Evolutionary conservation across 139 green algal species (phyloP), one percentile per base, ranked within the genome.

Genomic region (Asterochloris sp.): DNA sequence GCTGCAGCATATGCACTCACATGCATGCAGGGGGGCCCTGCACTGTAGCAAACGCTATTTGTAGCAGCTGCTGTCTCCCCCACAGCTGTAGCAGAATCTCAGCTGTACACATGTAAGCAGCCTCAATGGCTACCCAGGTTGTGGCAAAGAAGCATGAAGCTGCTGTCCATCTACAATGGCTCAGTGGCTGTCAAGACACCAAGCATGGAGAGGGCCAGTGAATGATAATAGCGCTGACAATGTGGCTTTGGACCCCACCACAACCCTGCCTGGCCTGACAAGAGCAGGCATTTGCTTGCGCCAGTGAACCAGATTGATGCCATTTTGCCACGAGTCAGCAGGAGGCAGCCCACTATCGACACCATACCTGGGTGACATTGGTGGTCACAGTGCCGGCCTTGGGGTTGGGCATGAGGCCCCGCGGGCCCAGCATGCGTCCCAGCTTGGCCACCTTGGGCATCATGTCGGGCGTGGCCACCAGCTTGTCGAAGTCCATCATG

Each of bases 401-500:
- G 85, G 97, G 97, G 91, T 99, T 99, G 83, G 97, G 97, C 97
- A 99, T 99, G 76, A 99, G 91, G 14, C 97, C 97, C 71, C 92
- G 90, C 62, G 97, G 97, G 47, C 97, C 97, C 76, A 99, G 92
- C 78, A 95, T 85, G 38, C 97, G 91, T 76, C 97, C 97, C 54
- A 99, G 94, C 92, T 98, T 98, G 63, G 97, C 97, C 21, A 98
- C 92, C 90, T 99, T 99, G 69, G 97, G 97, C 97, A 99, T 99
- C 97, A 99, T 99, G 85, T 99, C 97, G 19, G 97, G 96, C 0
- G 97, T 99, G 66, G 96, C 96, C 68, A 99, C 93, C 60, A 99
- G 94, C 91, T 99, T 98, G 90, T 99, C 96, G 82, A 99, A 99
- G 78, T 99, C 97, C 89, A 99, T 91, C 88, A 98, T 97, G 71